Base-by-base conservation (phyloP, 495 filamentous ascomycete species). In the Trichocladium antarcticum region DNA sequence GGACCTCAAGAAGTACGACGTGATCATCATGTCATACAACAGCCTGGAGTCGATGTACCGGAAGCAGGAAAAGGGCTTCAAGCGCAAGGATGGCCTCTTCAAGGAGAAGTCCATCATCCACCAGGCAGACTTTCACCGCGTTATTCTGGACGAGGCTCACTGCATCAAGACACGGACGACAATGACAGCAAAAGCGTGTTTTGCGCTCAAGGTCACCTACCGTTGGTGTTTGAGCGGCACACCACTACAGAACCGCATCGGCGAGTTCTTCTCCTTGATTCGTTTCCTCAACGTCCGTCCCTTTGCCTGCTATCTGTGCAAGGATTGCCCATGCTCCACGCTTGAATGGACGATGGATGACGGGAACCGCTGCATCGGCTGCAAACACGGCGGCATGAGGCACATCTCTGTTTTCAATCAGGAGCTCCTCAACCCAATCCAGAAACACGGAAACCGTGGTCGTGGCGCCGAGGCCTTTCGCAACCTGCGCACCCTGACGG, bases 381-480 rank as follows among this genome's bases (percentile, higher is more conserved):
- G 89, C 38, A 54, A 63, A 0, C 75, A 76, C 53, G 72, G 75
- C 55, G 83, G 83, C 8, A 85, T 95, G 70, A 78, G 81, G 50
- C 92, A 98, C 54, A 80, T 95, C 6, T 95, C 87, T 2, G 78
- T 96, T 47, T 97, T 98, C 76, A 98, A 97, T 62, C 85, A 94
- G 57, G 87, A 95, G 57, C 75, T 96, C 22, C 75, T 97, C 17
- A 94, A 89, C 55, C 92, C 90, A 4, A 88, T 80, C 39, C 74
- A 73, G 55, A 72, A 67, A 43, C 69, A 63, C 35, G 75, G 75
- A 19, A 75, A 79, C 42, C 36, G 29, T 0, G 76, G 74, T 5
- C 45, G 52, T 0, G 78, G 89, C 5, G 74, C 79, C 37, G 73
- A 70, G 37, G 92, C 87, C 0, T 75, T 96, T 47, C 58, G 64